Evolutionary conservation across 2,329 filamentous ascomycete genomes (phyloP).

Genomic region (Helotiales sp.): DNA sequence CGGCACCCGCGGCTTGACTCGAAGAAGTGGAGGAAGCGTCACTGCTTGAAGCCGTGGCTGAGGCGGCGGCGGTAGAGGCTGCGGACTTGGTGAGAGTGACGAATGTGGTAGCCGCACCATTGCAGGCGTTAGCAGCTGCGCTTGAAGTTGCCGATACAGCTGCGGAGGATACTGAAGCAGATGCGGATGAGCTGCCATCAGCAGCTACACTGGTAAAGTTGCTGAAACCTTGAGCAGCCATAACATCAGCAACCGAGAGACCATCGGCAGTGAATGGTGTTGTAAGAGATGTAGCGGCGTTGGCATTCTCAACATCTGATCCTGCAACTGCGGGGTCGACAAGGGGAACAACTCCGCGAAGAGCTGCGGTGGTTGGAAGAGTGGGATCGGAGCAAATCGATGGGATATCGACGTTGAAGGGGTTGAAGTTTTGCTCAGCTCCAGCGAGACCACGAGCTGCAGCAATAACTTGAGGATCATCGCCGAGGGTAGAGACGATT

Average conservation of each 20-base stretch:
- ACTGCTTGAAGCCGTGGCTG: neutral
- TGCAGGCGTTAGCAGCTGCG: neutral
- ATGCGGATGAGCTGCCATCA: slow-evolving; percentile 15
- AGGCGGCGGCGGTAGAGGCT: neutral
- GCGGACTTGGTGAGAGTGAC: slow-evolving; percentile 17
- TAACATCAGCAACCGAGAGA: slow-evolving; percentile 63
- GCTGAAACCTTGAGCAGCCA: slow-evolving; percentile 60
- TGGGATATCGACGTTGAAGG: slow-evolving; percentile 58
- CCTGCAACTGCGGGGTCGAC: slow-evolving; percentile 64
- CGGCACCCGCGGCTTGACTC: slow-evolving; percentile 4
- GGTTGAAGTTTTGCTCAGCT: slow-evolving; percentile 74
- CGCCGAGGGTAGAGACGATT: slow-evolving; percentile 61
- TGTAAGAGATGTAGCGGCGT: slow-evolving; percentile 52
- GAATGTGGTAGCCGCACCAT: slow-evolving; percentile 17
- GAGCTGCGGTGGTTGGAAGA: slow-evolving; percentile 58
- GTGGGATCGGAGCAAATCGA: slow-evolving; percentile 63
- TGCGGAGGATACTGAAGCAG: slow-evolving; percentile 10
- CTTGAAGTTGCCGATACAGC: neutral
- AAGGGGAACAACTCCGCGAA: slow-evolving; percentile 66
- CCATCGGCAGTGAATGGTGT: slow-evolving; percentile 59
- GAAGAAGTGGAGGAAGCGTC: neutral
- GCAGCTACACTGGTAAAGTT: slow-evolving; percentile 53
- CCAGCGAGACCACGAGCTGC: slow-evolving; percentile 64
- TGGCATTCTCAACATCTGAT: slow-evolving; percentile 59
- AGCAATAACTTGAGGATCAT: slow-evolving; percentile 55